These are phyloP conservation scores for Fusarium sp. DNA, from an alignment of 2,329 filamentous ascomycete species.

Conservation along the genomic window DNA sequence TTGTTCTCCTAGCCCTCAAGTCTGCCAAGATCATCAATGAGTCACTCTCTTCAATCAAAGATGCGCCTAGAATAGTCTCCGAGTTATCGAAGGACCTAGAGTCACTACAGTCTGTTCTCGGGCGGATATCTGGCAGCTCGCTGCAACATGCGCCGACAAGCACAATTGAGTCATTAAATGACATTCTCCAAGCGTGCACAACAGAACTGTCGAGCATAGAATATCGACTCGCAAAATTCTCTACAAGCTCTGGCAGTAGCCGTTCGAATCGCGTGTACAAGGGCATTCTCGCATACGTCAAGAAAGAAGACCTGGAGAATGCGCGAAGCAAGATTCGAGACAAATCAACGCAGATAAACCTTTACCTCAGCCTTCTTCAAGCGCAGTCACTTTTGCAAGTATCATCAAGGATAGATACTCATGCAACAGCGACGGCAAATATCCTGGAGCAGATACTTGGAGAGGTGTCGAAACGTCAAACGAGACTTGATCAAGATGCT, in stretches of 20 bases:
- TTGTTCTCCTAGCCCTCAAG: conserved; percentile 10
- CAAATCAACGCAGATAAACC: conserved; percentile 9
- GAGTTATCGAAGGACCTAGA: not conserved
- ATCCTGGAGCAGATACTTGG: conserved; percentile 13
- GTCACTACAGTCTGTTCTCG: not conserved
- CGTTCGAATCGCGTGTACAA: not conserved
- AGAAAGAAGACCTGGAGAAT: conserved; percentile 17
- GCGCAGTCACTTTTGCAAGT: conserved; percentile 7
- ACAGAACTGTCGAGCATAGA: not conserved
- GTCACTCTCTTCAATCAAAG: conserved; percentile 4
- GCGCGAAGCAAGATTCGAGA: conserved; percentile 14
- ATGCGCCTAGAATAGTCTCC: not conserved
- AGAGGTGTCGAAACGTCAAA: conserved; percentile 7
- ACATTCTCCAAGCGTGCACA: not conserved
- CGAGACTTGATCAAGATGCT: not conserved
- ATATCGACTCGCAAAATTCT: not conserved
- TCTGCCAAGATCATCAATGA: conserved; percentile 13
- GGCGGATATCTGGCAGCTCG: not conserved
- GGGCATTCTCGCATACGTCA: not conserved
- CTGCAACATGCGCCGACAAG: not conserved
- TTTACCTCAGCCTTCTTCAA: conserved; percentile 24
- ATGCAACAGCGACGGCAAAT: not conserved
- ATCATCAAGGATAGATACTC: conserved; percentile 3
- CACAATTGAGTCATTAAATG: conserved; percentile 1
- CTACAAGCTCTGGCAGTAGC: not conserved